Evolutionary conservation across 1,284 basidiomycete genomes (phyloP), one percentile per base, ranked within the genome.

Genomic region (Boletus smithii): DNA sequence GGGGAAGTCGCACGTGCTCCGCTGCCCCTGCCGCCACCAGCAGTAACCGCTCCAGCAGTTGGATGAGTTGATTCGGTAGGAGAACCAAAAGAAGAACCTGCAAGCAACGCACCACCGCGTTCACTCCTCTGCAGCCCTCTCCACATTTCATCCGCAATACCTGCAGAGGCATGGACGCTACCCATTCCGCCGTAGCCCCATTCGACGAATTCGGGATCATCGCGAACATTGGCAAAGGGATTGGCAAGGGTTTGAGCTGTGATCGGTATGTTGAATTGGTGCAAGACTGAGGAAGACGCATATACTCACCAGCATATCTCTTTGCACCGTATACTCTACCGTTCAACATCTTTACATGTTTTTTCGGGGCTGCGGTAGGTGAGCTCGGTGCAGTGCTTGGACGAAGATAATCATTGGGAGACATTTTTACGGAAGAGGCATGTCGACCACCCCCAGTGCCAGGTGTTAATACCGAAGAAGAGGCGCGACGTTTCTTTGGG

Each of bases 171-270:
- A 24, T 66, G 66, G 5, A 88, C 83, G 44, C 77, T 80, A 23
- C 88, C 88, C 87, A 90, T 89, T 3, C 88, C 88, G 40, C 88
- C 88, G 52, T 87, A 87, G 1, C 88, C 87, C 88, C 88, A 91
- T 63, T 90, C 88, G 22, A 90, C 86, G 56, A 91, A 91, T 63
- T 85, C 81, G 33, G 83, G 81, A 29, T 89, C 72, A 35, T 81
- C 77, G 6, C 71, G 71, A 11, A 70, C 73, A 44, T 70, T 76
- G 2, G 72, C 77, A 49, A 82, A 82, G 0, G 71, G 78, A 55
- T 80, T 77, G 3, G 66, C 60, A 31, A 63, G 63, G 5, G 58
- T 56, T 33, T 59, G 57, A 33, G 57, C 55, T 48, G 17, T 38
- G 2, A 32, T 17, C 0, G 11, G 27, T 26, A 41, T 2, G 23